Evolutionary conservation across 2,329 filamentous ascomycete species (phyloP), one percentile per base, ranked within the genome.

Genomic region (Huntiella abstrusa): DNA sequence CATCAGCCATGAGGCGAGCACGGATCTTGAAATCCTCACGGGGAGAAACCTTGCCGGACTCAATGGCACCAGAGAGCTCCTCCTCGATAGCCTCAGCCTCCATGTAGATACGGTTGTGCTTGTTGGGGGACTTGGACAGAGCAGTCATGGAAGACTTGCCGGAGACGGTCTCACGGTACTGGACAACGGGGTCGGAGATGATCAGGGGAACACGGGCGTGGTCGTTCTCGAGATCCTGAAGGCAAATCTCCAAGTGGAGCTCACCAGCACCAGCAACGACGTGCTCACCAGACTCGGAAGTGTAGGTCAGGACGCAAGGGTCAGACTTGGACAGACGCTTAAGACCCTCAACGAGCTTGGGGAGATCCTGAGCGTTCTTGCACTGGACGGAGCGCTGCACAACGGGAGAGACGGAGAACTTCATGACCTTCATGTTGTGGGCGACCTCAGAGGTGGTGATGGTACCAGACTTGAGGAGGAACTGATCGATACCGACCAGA

Each of bases 351-450:
- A 98, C 91, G 52, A 98, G 80, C 81, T 98, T 98, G 68, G 91
- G 91, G 54, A 98, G 80, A 76, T 98, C 91, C 73, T 93, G 86
- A 61, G 91, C 91, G 72, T 98, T 98, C 85, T 96, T 96, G 75
- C 95, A 88, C 71, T 95, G 85, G 61, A 98, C 91, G 67, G 91
- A 94, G 58, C 88, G 88, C 71, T 83, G 88, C 56, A 98, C 91
- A 70, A 98, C 91, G 60, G 91, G 91, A 51, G 91, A 96, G 65
- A 98, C 91, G 62, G 91, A 98, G 83, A 98, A 98, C 77, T 95
- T 96, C 91, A 98, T 98, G 71, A 98, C 91, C 82, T 96, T 96
- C 62, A 98, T 73, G 81, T 98, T 98, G 82, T 98, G 91, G 64
- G 91, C 88, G 55, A 85, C 92, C 57, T 98, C 91, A 64, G 75